Conservation (phyloP, 805 yeast genomes). For the Cyberlindnera misumaiensis region DNA sequence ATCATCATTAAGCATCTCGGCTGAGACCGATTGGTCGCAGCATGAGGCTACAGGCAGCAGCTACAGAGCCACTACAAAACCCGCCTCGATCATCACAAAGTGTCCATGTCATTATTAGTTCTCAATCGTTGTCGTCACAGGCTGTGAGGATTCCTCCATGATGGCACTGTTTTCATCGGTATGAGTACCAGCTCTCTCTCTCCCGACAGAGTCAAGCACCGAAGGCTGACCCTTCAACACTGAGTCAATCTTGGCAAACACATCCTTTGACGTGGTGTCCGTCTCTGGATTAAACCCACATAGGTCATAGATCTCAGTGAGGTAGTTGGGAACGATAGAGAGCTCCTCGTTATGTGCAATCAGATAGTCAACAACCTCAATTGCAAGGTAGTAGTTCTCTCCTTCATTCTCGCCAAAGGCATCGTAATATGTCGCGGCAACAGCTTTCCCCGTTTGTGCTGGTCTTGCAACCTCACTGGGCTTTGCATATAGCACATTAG, state of each 20-base stretch:
- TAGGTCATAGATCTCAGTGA: constrained; percentile 24
- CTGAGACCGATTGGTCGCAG: background rate
- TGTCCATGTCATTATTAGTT: background rate
- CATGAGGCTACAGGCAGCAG: background rate
- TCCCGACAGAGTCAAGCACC: constrained; percentile 11
- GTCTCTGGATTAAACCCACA: constrained; percentile 19
- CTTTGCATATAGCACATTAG: constrained; percentile 71
- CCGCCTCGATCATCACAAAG: too few species aligned
- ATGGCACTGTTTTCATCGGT: constrained; percentile 9
- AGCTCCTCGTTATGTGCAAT: constrained; percentile 78
- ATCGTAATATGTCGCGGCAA: constrained; percentile 28
- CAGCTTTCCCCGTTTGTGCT: constrained; percentile 15
- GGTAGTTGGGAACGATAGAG: constrained; percentile 62
- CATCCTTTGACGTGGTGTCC: constrained; percentile 31
- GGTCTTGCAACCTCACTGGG: constrained; percentile 29
- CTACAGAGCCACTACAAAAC: background rate
- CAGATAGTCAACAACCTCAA: constrained; percentile 81
- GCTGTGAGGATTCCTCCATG: constrained; percentile 8
- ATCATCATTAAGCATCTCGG: constrained; percentile 7
- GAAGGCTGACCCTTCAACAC: constrained; percentile 23
- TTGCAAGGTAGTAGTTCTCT: constrained; percentile 78
- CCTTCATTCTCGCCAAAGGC: constrained; percentile 40
- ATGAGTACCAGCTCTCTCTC: constrained; percentile 7
- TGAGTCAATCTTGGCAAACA: constrained; percentile 27
- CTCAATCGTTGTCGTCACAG: constrained; percentile 9